Percentiles rank a stretch among this genome's conserved stretches.
Conservation (phyloP, 306 rosid species). For the Fagus crenata region DNA sequence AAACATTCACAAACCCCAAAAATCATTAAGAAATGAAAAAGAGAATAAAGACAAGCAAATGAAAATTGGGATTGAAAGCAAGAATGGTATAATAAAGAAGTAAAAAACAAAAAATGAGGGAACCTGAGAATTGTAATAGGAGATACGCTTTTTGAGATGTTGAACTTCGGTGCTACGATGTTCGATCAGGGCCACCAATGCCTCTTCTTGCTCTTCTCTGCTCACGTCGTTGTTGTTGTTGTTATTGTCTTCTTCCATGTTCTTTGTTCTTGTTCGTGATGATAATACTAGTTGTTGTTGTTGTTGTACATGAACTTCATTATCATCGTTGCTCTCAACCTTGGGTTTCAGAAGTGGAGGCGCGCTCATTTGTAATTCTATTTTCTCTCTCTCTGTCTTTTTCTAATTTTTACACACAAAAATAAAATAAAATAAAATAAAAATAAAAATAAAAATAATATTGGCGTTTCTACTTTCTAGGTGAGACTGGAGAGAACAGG, state of each 20-base stretch:
- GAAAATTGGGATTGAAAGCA: neutral
- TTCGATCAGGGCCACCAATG: slow-evolving; percentile 78
- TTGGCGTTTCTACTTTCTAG: too few species aligned
- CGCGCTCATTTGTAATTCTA: neutral
- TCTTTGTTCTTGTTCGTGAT: slow-evolving; percentile 4
- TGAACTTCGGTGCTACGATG: slow-evolving; percentile 76
- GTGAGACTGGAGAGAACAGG: too few species aligned
- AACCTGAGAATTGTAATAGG: slow-evolving; percentile 80
- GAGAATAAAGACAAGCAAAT: too few species aligned
- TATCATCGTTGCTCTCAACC: slow-evolving; percentile 15
- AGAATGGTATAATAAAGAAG: neutral
- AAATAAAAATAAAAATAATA: too few species aligned
- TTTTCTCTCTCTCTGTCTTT: neutral
- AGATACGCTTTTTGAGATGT: slow-evolving; percentile 52
- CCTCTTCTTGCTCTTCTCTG: slow-evolving; percentile 74
- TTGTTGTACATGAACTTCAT: neutral
- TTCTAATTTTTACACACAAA: neutral
- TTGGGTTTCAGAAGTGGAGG: slow-evolving; percentile 14
- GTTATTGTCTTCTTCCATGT: slow-evolving; percentile 31
- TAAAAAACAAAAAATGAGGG: neutral
- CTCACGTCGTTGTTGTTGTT: slow-evolving; percentile 16
- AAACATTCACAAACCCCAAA: neutral
- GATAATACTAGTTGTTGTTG: neutral
- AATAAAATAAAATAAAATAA: too few species aligned
- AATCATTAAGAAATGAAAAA: neutral